These are phyloP conservation scores for Podila verticillata DNA, from an alignment of 192 early-diverging fungal species.

Conservation along the genomic window DNA sequence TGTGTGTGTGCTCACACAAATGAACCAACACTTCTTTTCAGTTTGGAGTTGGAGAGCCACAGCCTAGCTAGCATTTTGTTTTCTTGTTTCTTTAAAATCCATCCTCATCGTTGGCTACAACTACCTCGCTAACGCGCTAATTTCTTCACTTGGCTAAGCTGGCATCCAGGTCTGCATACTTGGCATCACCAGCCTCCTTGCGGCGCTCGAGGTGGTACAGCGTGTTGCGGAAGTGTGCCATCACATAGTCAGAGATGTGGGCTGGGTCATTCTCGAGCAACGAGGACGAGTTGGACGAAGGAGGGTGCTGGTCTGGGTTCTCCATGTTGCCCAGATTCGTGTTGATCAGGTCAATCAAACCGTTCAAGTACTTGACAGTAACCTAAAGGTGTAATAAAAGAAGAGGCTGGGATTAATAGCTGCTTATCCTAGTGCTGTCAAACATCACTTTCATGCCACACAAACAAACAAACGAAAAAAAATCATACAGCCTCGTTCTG, in stretches of 20 bases:
- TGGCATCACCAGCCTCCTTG: conserved; percentile 51
- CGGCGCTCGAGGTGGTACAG: conserved; percentile 68
- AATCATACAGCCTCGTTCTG: conserved; percentile 84
- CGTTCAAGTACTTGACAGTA: conserved; percentile 92
- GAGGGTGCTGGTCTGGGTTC: conserved; percentile 72
- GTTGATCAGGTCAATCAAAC: conserved; percentile 94
- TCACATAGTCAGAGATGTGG: conserved; percentile 70
- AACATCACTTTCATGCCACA: background rate
- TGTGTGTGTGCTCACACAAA: too few relatives aligned
- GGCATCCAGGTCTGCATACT: conserved; percentile 44
- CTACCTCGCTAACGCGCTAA: too few relatives aligned
- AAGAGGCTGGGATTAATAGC: conserved; percentile 8
- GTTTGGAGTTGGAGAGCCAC: too few relatives aligned
- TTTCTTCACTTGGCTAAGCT: conserved; percentile 16
- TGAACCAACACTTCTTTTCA: too few relatives aligned
- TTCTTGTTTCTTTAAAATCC: background rate
- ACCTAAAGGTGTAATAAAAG: conserved; percentile 58
- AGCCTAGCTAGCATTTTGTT: background rate
- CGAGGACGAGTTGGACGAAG: conserved; percentile 70
- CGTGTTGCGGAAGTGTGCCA: conserved; percentile 76
- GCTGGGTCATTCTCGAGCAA: conserved; percentile 68
- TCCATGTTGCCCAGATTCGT: conserved; percentile 81
- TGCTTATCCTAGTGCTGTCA: background rate
- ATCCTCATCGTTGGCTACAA: background rate
- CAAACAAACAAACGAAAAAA: conserved; percentile 8